Percentiles rank a stretch among this genome's conserved stretches.
These are phyloP conservation scores for Linderina pennispora DNA, from an alignment of 192 early-diverging fungal genomes.

Conservation along the genomic window DNA sequence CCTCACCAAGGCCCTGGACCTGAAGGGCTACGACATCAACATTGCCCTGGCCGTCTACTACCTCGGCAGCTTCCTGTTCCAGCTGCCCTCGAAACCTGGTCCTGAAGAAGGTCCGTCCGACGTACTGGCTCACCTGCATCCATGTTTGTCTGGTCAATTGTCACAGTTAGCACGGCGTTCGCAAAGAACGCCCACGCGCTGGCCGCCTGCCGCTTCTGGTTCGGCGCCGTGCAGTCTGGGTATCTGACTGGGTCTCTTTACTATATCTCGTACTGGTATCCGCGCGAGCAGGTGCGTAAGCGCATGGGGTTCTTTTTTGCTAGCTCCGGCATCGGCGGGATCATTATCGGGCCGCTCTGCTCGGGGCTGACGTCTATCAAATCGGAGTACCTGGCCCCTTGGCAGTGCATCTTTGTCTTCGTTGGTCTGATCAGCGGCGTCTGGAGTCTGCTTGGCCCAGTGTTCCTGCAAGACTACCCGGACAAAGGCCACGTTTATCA, in stretches of 20 bases:
- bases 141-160: slow-evolving; percentile 31
- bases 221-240: slow-evolving; percentile 41
- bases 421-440: slow-evolving; percentile 15
- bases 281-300: slow-evolving; percentile 21
- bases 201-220: slow-evolving; percentile 18
- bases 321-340: slow-evolving; percentile 29
- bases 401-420: slow-evolving; percentile 32
- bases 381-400: slow-evolving; percentile 1
- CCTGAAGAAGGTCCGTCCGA: slow-evolving; percentile 25
- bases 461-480: slow-evolving; percentile 32
- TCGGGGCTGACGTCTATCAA: slow-evolving; percentile 12
- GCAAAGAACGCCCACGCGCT: slow-evolving; percentile 9
- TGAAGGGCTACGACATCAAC: slow-evolving; percentile 29
- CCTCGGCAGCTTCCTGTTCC: slow-evolving; percentile 35
- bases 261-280: slow-evolving; percentile 46
- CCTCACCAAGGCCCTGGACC: slow-evolving; percentile 15
- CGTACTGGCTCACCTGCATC: slow-evolving; percentile 28
- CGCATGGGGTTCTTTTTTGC: slow-evolving; percentile 42
- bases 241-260: slow-evolving; percentile 40
- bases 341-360: slow-evolving; percentile 34
- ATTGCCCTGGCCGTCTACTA: slow-evolving; percentile 34
- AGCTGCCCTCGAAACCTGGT: slow-evolving; percentile 41
- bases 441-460: slow-evolving; percentile 29
- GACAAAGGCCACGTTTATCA: slow-evolving; percentile 31
- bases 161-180: slow-evolving; percentile 17